phyloP scores from a whole-genome alignment of 257 asterid genomes.

The Solanum sparsipilum region DNA sequence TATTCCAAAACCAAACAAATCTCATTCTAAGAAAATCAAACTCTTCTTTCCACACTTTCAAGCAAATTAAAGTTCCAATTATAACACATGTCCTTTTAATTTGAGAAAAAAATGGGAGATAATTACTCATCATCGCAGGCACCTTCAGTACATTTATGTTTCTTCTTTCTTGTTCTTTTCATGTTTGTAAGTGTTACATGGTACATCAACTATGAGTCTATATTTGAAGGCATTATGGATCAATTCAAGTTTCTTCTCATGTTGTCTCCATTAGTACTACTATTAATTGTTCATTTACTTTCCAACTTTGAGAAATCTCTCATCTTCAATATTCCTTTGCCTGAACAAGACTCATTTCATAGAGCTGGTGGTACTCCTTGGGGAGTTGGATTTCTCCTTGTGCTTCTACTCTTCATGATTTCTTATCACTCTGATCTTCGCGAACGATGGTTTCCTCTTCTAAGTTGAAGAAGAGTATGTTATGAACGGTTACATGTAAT shows the following conservation, averaged over 20 bases:
- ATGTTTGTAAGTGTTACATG: conserved; percentile 61
- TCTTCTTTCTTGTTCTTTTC: conserved; percentile 54
- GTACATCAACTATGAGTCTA: conserved; percentile 63
- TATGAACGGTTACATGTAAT: background rate
- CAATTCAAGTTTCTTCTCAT: conserved; percentile 52
- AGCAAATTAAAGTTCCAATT: background rate
- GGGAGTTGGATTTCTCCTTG: conserved; percentile 74
- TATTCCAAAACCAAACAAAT: background rate
- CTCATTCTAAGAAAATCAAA: background rate
- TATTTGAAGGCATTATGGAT: conserved; percentile 60
- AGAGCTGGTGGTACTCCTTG: conserved; percentile 80
- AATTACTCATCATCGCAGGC: conserved; percentile 20
- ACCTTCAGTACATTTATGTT: conserved; percentile 53
- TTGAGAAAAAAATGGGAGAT: conserved; percentile 25
- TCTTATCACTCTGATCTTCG: conserved; percentile 72
- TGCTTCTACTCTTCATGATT: conserved; percentile 70
- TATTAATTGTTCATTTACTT: conserved; percentile 50
- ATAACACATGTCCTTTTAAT: too few species aligned
- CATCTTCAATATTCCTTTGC: conserved; percentile 31
- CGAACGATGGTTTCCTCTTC: conserved; percentile 78
- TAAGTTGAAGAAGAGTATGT: conserved; percentile 20
- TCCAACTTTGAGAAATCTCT: conserved; percentile 29
- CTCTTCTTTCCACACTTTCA: background rate
- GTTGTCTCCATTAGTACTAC: conserved; percentile 61
- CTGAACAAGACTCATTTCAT: conserved; percentile 51